A percentile compares a stretch with the other conserved stretches of the same genome.
Conservation (phyloP, 306 rosid species). For the Quercus variabilis region DNA sequence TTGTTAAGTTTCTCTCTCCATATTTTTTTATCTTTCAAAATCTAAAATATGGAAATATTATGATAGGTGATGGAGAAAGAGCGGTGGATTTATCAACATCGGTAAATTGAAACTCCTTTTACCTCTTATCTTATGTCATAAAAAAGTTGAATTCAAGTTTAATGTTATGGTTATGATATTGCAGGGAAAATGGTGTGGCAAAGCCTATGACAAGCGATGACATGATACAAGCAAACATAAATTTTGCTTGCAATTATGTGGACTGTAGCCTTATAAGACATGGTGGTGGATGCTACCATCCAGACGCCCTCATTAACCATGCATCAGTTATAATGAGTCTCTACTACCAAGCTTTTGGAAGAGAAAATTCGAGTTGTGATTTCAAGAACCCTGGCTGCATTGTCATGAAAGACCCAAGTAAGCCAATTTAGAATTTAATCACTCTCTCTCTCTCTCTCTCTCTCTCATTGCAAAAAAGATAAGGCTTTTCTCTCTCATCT, state of each 20-base stretch:
- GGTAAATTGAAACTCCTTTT: background rate
- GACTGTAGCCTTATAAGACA: constrained; percentile 8
- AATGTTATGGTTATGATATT: background rate
- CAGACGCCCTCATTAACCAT: constrained; percentile 4
- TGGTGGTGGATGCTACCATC: constrained; percentile 17
- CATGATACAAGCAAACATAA: constrained; percentile 4
- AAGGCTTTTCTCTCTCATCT: no score
- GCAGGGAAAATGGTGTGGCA: constrained; percentile 27
- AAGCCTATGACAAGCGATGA: background rate
- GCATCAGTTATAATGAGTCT: constrained; percentile 51
- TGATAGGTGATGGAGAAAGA: background rate
- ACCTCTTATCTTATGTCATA: no score
- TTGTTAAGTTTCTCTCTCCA: no score
- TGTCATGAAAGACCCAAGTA: constrained; percentile 25
- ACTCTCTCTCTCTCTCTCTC: no score
- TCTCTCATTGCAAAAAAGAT: no score
- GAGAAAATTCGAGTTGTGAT: constrained; percentile 26
- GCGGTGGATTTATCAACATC: background rate
- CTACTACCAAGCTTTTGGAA: constrained; percentile 23
- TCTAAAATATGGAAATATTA: no score
- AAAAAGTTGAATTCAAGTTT: background rate
- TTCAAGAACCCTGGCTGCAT: constrained; percentile 26
- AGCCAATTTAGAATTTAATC: no score
- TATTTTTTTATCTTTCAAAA: no score
- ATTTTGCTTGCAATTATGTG: constrained; percentile 21